phyloP scores from a whole-genome alignment of 1,139 yeast species.

The Suhomyces panamericanus region DNA sequence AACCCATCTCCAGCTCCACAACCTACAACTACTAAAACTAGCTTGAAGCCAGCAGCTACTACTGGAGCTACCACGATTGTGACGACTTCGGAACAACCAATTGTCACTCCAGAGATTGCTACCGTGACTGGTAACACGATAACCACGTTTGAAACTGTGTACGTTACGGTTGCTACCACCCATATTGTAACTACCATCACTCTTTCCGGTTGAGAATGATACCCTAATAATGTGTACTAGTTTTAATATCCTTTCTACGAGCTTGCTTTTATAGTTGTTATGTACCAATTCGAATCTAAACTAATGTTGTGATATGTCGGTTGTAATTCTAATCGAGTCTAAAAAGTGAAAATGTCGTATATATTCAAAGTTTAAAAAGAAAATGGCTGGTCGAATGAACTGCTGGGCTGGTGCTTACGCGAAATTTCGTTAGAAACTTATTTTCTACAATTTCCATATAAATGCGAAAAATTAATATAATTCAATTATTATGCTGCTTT shows the following conservation, averaged over 20 bases:
- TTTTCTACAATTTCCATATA: background rate
- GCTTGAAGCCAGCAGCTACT: background rate
- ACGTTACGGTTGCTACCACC: slow-evolving; percentile 15
- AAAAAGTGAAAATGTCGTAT: no score
- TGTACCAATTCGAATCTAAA: background rate
- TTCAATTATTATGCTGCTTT: no score
- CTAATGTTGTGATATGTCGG: no score
- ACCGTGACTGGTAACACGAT: slow-evolving; percentile 1
- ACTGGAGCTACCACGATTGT: background rate
- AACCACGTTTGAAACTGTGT: slow-evolving; percentile 15
- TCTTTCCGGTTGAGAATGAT: slow-evolving; percentile 1
- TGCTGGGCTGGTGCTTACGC: background rate
- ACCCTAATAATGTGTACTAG: background rate
- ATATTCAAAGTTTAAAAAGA: no score
- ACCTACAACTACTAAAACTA: background rate
- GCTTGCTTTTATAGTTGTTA: background rate
- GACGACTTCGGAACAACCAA: background rate
- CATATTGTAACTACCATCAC: slow-evolving; percentile 12
- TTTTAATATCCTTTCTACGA: background rate
- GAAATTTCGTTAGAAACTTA: background rate
- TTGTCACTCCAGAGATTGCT: background rate
- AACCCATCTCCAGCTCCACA: background rate
- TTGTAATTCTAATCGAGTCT: no score
- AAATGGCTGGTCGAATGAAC: background rate
- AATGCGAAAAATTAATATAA: background rate